Conservation (phyloP, 306 rosid genomes). For the Psophocarpus tetragonolobus region DNA sequence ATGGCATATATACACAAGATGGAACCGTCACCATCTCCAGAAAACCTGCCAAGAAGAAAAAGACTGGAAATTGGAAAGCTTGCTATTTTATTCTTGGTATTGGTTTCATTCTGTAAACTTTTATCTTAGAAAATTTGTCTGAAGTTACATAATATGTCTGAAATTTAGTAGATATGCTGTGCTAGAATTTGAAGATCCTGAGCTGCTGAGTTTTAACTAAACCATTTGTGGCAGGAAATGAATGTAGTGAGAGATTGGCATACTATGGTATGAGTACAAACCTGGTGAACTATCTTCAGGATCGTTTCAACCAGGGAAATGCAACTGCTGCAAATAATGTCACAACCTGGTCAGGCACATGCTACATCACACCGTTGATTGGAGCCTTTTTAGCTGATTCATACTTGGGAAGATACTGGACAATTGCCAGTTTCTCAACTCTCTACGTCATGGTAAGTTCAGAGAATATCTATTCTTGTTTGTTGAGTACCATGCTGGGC, state of each 20-base stretch:
- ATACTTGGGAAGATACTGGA: constrained; percentile 94
- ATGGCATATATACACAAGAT: constrained; percentile 62
- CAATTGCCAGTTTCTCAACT: constrained; percentile 72
- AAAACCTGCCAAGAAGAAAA: constrained; percentile 70
- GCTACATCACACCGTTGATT: constrained; percentile 78
- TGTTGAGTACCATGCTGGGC: neutral
- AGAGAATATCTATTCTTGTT: neutral
- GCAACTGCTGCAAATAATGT: constrained; percentile 64
- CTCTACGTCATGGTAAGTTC: constrained; percentile 70
- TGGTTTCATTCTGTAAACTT: neutral
- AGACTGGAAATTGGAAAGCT: constrained; percentile 83
- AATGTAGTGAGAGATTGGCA: constrained; percentile 89
- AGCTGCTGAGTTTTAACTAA: neutral
- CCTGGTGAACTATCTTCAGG: constrained; percentile 78
- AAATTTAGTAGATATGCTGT: neutral
- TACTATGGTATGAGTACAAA: constrained; percentile 89
- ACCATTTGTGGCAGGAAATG: constrained; percentile 59
- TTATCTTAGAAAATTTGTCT: neutral
- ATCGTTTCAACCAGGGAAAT: constrained; percentile 63
- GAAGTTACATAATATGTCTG: neutral
- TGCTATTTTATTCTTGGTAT: constrained; percentile 85
- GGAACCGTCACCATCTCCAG: constrained; percentile 57
- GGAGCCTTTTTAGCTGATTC: constrained; percentile 97
- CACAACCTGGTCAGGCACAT: constrained; percentile 86
- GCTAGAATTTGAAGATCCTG: neutral